Conservation (phyloP, 2,329 filamentous ascomycete genomes). For the Aspergillus pseudoviridinutans region DNA sequence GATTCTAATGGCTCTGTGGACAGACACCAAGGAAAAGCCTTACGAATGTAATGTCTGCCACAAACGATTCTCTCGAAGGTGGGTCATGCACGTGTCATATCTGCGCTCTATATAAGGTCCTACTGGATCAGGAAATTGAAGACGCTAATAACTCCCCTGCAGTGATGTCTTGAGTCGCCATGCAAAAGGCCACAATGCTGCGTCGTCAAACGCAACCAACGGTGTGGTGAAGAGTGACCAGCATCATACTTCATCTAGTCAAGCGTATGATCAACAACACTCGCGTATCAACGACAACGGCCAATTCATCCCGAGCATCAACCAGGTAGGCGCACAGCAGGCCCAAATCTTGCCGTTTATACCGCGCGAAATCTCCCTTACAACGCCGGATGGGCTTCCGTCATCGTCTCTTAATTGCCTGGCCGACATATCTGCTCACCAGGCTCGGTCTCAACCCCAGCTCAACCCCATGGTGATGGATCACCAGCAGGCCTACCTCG, state of each 20-base stretch:
- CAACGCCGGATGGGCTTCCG: conserved; percentile 26
- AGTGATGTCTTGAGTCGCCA: conserved; percentile 51
- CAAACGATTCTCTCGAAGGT: conserved; percentile 55
- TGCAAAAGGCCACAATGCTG: conserved; percentile 47
- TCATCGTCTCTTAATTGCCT: conserved; percentile 41
- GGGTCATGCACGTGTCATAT: conserved; percentile 8
- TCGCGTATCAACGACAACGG: conserved; percentile 14
- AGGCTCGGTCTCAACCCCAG: conserved; percentile 27
- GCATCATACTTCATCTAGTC: conserved; percentile 19
- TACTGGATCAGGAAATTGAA: too few relatives aligned
- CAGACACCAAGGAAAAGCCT: conserved; percentile 53
- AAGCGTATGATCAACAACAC: conserved; percentile 24
- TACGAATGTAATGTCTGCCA: conserved; percentile 53
- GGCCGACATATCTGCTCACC: conserved; percentile 32
- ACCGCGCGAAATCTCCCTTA: conserved; percentile 23
- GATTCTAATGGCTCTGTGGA: not conserved
- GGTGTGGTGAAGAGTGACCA: conserved; percentile 29
- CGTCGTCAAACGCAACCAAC: conserved; percentile 9
- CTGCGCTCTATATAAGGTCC: too few relatives aligned
- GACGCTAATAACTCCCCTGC: conserved; percentile 11
- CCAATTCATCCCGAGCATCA: conserved; percentile 12
- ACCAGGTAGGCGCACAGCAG: conserved; percentile 13
- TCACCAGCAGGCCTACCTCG: conserved; percentile 28
- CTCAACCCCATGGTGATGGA: conserved; percentile 25
- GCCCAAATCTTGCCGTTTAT: conserved; percentile 15